Evolutionary conservation across 208 protist species (phyloP).

Genomic region (Giardia muris): DNA sequence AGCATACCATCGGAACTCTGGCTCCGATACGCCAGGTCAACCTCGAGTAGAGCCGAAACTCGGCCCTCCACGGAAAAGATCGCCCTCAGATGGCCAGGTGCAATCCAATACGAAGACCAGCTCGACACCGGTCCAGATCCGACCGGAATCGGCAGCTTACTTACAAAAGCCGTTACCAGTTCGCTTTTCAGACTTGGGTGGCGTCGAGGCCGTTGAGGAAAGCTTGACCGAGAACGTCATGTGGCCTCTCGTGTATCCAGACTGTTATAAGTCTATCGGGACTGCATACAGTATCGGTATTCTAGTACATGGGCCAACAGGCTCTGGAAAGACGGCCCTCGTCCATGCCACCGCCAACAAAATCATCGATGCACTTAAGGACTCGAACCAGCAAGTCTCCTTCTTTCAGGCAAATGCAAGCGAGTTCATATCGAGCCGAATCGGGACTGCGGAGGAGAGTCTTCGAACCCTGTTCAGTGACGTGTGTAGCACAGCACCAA

Average conservation of each 20-base stretch:
- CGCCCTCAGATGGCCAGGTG: no score
- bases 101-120: no score
- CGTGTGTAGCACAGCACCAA: constrained; percentile 59
- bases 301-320: constrained; percentile 34
- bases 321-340: constrained; percentile 41
- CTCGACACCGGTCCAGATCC: no score
- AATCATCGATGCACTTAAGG: background rate
- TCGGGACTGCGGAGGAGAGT: constrained; percentile 88
- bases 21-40: no score
- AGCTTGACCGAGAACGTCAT: background rate
- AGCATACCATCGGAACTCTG: no score
- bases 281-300: background rate
- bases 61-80: no score
- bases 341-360: constrained; percentile 39
- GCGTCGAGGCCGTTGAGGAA: background rate
- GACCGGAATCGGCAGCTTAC: no score
- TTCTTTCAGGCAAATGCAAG: constrained; percentile 75
- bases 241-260: background rate
- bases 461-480: constrained; percentile 73
- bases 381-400: background rate
- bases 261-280: background rate
- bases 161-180: no score
- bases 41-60: no score
- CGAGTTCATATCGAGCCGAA: constrained; percentile 85
- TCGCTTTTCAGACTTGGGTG: background rate